Base-by-base conservation (phyloP, 202 grass and related monocot genomes). In the Zoysia matrella region DNA sequence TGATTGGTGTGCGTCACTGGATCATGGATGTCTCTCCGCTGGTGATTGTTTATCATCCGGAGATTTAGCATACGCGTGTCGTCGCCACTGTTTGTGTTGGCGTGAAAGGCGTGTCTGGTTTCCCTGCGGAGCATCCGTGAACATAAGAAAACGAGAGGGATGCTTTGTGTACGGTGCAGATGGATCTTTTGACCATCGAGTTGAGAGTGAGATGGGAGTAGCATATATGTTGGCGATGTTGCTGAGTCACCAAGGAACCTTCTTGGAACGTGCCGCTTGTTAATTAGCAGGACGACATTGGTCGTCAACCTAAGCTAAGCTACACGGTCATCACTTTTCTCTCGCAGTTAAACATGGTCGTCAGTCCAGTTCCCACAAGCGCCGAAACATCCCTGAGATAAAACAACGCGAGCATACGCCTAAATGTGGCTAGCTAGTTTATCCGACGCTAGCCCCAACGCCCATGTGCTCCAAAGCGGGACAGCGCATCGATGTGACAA, bases 1-100 rank as follows among this genome's bases (percentile, higher is more conserved):
- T 89, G 78, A 89, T 85, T 86, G 87, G 75, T 71, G 52, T 43
- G 69, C n/a, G 80, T 45, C 30, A 36, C 30, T 36, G 30, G 30
- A 36, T 36, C 30, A 36, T 36, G 30, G 30, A 69, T 41, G 52
- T 54, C 52, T 4, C 13, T 3, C 4, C 12, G 2, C 3, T 51
- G 45, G 5, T 6, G 7, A 61, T 49, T 42, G 30, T 67, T 18
- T 49, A 44, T 40, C 16, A 43, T 14, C 4, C 42, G 6, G 48
- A 16, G 65, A 81, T 81, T 72, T 36, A 60, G 3, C 44, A 61
- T 71, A 16, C 2, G 67, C 61, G 2, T 42, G 3, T 51, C 45
- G 77, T 67, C 43, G 30, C 30, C 30, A 4, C 18, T 67, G 63
- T 61, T 36, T 36, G 60, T 63, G 30, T 67, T 79, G 2, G 50